These are phyloP conservation scores for Inonotus obliquus DNA, from an alignment of 1,284 basidiomycete genomes.

Conservation along the genomic window DNA sequence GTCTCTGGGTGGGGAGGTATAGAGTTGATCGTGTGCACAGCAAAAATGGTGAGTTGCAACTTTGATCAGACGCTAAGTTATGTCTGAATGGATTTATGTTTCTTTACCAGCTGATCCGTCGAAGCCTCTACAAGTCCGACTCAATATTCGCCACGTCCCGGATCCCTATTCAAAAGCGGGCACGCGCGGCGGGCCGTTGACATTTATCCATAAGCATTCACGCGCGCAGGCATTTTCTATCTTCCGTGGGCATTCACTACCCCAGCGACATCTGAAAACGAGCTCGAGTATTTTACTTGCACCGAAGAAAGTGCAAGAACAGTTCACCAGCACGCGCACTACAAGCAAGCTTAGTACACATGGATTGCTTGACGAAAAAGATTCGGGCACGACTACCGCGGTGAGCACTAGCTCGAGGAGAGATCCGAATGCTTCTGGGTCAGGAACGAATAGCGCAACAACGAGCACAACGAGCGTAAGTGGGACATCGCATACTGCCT, in stretches of 20 bases:
- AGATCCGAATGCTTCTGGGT: slow-evolving; percentile 5
- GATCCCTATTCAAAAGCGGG: slow-evolving; percentile 41
- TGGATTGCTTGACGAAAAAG: slow-evolving; percentile 51
- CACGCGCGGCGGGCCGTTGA: slow-evolving; percentile 49
- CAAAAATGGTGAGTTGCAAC: slow-evolving; percentile 16
- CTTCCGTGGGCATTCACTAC: slow-evolving; percentile 53
- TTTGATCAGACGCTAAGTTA: slow-evolving; percentile 5
- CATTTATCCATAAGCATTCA: slow-evolving; percentile 75
- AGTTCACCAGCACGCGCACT: slow-evolving; percentile 73
- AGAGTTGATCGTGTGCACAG: slow-evolving; percentile 42
- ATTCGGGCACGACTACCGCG: background rate
- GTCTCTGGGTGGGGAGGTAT: slow-evolving; percentile 59
- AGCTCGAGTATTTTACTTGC: slow-evolving; percentile 58
- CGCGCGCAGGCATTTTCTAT: slow-evolving; percentile 71
- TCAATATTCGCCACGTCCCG: slow-evolving; percentile 53
- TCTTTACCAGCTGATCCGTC: slow-evolving; percentile 37
- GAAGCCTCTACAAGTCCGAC: slow-evolving; percentile 61
- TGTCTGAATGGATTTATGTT: slow-evolving; percentile 7
- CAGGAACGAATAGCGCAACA: slow-evolving; percentile 7
- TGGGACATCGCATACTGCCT: background rate
- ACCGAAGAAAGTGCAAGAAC: slow-evolving; percentile 64
- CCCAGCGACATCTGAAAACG: slow-evolving; percentile 33
- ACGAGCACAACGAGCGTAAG: slow-evolving; percentile 9
- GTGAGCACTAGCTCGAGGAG: background rate
- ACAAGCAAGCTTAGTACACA: slow-evolving; percentile 64